Percentiles rank a stretch among this genome's conserved stretches.
Conservation (phyloP, 2,329 filamentous ascomycete species). For the Fusarium piperis region DNA sequence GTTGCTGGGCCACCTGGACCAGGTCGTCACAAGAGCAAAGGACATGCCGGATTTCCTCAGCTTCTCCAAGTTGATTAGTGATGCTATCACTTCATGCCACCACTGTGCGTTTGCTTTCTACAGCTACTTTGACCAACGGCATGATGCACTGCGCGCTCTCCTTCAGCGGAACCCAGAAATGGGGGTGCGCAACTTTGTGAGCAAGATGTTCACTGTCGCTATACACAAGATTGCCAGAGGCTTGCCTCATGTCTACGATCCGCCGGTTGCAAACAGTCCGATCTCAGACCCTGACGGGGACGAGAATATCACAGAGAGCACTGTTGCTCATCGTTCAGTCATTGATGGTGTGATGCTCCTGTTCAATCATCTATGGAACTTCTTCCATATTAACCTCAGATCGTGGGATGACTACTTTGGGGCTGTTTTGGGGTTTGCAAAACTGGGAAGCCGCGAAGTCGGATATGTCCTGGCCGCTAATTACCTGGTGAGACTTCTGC, state of each 20-base stretch:
- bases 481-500: constrained; percentile 67
- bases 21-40: constrained; percentile 77
- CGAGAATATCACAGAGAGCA: constrained; percentile 17
- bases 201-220: constrained; percentile 61
- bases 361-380: constrained; percentile 67
- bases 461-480: constrained; percentile 67
- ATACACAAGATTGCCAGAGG: constrained; percentile 62
- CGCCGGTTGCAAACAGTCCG: not conserved
- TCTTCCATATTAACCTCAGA: constrained; percentile 69
- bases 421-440: constrained; percentile 73
- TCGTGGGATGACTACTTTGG: constrained; percentile 83
- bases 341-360: constrained; percentile 55
- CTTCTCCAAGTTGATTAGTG: constrained; percentile 61
- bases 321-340: constrained; percentile 34
- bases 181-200: constrained; percentile 63
- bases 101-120: constrained; percentile 68
- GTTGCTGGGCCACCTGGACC: constrained; percentile 74
- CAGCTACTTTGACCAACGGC: constrained; percentile 67
- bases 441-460: constrained; percentile 67
- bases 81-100: constrained; percentile 58
- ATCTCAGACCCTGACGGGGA: constrained; percentile 46
- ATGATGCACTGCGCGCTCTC: constrained; percentile 69
- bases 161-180: constrained; percentile 69
- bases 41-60: constrained; percentile 70
- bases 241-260: constrained; percentile 59